These are phyloP conservation scores for Rhypophila decipiens DNA, from an alignment of 495 filamentous ascomycete genomes.

Conservation along the genomic window DNA sequence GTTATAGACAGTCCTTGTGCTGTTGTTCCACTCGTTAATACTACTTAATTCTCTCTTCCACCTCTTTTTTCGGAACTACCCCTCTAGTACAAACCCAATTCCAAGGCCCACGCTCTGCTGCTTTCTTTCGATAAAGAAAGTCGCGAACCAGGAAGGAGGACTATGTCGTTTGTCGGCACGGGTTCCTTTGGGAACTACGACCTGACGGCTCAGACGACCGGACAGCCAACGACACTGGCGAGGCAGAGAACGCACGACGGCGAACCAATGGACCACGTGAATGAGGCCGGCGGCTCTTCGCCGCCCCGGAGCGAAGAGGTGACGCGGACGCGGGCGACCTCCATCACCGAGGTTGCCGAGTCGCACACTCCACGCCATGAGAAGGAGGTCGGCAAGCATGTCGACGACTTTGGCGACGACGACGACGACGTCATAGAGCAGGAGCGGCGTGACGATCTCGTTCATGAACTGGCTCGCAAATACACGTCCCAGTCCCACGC, in stretches of 20 bases:
- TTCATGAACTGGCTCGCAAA: constrained; percentile 39
- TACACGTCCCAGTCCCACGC: constrained; percentile 40
- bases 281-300: constrained; percentile 10
- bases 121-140: too few relatives aligned
- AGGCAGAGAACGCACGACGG: constrained; percentile 19
- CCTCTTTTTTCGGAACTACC: too few relatives aligned
- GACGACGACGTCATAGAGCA: constrained; percentile 34
- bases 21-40: too few relatives aligned
- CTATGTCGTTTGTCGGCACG: constrained; percentile 38
- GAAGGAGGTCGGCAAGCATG: constrained; percentile 17
- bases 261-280: constrained; percentile 3
- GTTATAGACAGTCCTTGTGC: too few relatives aligned
- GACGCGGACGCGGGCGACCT: constrained; percentile 26
- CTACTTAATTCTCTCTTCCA: too few relatives aligned
- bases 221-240: constrained; percentile 14
- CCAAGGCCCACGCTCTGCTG: too few relatives aligned
- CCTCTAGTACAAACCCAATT: too few relatives aligned
- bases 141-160: neutral
- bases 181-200: constrained; percentile 41
- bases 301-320: constrained; percentile 16
- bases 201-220: constrained; percentile 32
- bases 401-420: constrained; percentile 19
- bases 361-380: constrained; percentile 12
- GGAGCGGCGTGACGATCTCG: constrained; percentile 34
- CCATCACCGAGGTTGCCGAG: constrained; percentile 27